Evolutionary conservation across 2,329 filamentous ascomycete species (phyloP), one percentile per base, ranked within the genome.

Genomic region (Fusarium odoratissimum): DNA sequence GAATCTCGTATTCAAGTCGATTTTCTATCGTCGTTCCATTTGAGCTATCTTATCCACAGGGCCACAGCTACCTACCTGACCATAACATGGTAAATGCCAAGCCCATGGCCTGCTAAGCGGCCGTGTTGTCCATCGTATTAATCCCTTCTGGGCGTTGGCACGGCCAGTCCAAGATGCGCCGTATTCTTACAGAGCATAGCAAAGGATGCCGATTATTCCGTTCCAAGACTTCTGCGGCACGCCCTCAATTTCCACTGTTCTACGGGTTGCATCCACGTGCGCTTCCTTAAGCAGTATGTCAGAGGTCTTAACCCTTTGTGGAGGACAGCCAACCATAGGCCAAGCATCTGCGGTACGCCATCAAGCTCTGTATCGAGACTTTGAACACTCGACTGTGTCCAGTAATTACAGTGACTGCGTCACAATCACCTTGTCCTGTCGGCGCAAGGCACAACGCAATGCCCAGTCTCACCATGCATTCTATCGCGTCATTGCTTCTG

Each of bases 201-300:
- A 61, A 52, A 75, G 48, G 59, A 71, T 78, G 76, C 76, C 76
- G 76, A 71, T 64, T 61, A 73, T 75, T 68, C 76, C 76, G 76
- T 77, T 76, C 76, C 75, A 78, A 78, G 76, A 73, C 74, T 75
- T 77, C 61, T 67, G 64, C 52, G 66, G 48, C 72, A 77, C 70
- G 70, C 72, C 75, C 75, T 75, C 75, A 77, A 77, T 76, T 74
- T 76, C 67, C 60, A 74, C 67, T 69, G 72, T 76, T 72, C 70
- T 67, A 74, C 59, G 60, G 64, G 55, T 62, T 56, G 60, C 58
- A 70, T 73, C 67, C 75, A 77, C 73, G 74, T 77, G 75, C 75
- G 35, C 65, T 73, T 54, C 52, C 48, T 61, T 41, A 45, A 64
- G 55, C 52, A 74, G 60, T 61, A 62, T 61, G 59, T 61, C 72